Percentiles rank a stretch among this genome's conserved stretches.
phyloP scores from a whole-genome alignment of 345 rosid species.

The Carallia brachiata region DNA sequence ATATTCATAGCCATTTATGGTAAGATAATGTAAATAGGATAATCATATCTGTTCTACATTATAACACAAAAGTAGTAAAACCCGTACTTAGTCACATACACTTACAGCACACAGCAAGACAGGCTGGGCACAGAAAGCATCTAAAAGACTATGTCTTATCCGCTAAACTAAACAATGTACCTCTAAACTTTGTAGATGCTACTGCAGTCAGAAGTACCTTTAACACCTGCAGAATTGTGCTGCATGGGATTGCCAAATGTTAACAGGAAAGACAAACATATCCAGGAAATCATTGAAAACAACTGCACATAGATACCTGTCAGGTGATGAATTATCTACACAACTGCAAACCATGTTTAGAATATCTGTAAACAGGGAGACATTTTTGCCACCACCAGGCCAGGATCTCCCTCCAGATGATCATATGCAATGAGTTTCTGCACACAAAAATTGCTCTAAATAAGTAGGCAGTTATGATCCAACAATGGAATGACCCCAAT shows the following conservation, averaged over 20 bases:
- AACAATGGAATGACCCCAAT: conserved; percentile 6
- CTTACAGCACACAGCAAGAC: too few species aligned
- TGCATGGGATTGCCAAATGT: conserved; percentile 41
- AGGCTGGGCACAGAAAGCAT: too few species aligned
- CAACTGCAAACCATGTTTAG: conserved; percentile 86
- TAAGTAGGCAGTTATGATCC: conserved; percentile 13
- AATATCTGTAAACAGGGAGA: conserved; percentile 76
- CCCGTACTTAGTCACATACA: background rate
- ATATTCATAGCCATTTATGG: too few species aligned
- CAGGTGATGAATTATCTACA: conserved; percentile 91
- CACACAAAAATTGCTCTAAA: conserved; percentile 21
- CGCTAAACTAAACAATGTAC: conserved; percentile 43
- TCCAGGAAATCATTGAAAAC: background rate
- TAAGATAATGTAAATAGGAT: too few species aligned
- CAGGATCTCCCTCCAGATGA: conserved; percentile 98
- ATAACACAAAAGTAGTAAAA: too few species aligned
- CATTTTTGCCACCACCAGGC: conserved; percentile 87
- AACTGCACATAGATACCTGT: conserved; percentile 53
- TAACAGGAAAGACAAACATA: conserved; percentile 24
- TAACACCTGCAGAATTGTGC: conserved; percentile 88
- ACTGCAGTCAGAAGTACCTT: conserved; percentile 97
- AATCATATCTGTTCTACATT: too few species aligned
- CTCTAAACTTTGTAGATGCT: conserved; percentile 91
- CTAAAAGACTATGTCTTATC: conserved; percentile 15
- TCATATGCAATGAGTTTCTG: conserved; percentile 98